Conservation (phyloP, 1,284 basidiomycete species). For the Rhodotorula sp. region DNA sequence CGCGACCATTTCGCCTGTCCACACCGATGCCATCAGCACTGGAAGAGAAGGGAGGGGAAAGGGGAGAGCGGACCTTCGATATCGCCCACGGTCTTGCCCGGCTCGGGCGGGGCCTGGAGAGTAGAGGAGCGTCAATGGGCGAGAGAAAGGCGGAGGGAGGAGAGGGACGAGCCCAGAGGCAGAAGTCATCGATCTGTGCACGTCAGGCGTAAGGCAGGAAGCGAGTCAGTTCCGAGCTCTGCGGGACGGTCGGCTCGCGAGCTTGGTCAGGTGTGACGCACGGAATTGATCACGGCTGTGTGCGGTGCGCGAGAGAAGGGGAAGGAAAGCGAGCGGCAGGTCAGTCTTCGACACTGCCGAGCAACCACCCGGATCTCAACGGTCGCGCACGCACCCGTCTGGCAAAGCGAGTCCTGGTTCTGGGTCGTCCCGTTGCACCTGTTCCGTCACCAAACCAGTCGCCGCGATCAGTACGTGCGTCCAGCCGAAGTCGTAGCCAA, state of each 20-base stretch:
- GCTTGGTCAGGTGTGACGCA: too few species aligned
- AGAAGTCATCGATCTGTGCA: constrained; percentile 7
- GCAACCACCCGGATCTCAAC: too few species aligned
- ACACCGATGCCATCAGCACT: neutral
- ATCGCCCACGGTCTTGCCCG: constrained; percentile 27
- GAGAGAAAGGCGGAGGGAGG: too few species aligned
- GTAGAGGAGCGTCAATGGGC: neutral
- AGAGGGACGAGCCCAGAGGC: constrained; percentile 1
- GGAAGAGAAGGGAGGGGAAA: neutral
- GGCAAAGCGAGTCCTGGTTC: constrained; percentile 60
- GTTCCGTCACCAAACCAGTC: neutral
- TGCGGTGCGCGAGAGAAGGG: too few species aligned
- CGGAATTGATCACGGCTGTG: constrained; percentile 41
- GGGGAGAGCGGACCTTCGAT: constrained; percentile 24
- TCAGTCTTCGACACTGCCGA: neutral
- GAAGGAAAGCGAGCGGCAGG: neutral
- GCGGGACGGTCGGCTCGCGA: neutral
- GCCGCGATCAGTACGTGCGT: too few species aligned
- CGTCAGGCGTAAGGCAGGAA: too few species aligned
- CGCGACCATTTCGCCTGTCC: constrained; percentile 30
- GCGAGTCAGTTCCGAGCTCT: neutral
- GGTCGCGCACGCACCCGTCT: constrained; percentile 51
- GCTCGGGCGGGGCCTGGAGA: constrained; percentile 28
- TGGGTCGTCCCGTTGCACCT: constrained; percentile 35
- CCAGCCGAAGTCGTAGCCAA: too few species aligned